Percentiles rank a stretch among this genome's conserved stretches.
Conservation (phyloP, 2,329 filamentous ascomycete genomes). For the Colletotrichum simmondsii region DNA sequence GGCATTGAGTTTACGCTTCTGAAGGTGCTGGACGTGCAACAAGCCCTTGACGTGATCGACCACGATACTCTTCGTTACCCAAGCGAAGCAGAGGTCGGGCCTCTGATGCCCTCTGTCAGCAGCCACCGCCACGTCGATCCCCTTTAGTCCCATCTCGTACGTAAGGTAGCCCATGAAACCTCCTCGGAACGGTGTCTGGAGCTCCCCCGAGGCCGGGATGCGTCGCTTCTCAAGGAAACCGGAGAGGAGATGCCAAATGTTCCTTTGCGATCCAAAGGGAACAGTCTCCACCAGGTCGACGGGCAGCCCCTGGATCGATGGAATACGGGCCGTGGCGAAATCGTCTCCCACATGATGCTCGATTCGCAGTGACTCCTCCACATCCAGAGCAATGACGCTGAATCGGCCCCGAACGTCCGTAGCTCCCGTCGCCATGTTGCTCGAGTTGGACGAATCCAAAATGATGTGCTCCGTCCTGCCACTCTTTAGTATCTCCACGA, state of each 20-base stretch:
- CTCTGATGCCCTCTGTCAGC: constrained; percentile 51
- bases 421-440: constrained; percentile 51
- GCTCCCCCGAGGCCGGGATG: constrained; percentile 32
- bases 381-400: constrained; percentile 78
- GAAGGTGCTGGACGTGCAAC: constrained; percentile 76
- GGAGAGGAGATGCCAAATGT: constrained; percentile 63
- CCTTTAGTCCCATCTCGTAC: constrained; percentile 82
- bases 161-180: constrained; percentile 87
- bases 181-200: constrained; percentile 74
- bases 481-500: constrained; percentile 62
- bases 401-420: constrained; percentile 68
- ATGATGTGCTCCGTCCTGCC: constrained; percentile 61
- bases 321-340: constrained; percentile 45
- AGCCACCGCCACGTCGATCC: constrained; percentile 58
- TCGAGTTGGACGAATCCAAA: constrained; percentile 69
- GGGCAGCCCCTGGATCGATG: constrained; percentile 20
- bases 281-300: constrained; percentile 42
- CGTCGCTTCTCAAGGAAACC: constrained; percentile 51
- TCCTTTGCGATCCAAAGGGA: constrained; percentile 40
- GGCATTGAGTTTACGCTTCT: constrained; percentile 33
- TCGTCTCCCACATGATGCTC: constrained; percentile 65
- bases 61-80: constrained; percentile 81
- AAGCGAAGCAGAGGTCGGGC: constrained; percentile 80
- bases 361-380: constrained; percentile 66
- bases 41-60: constrained; percentile 75